phyloP scores from a whole-genome alignment of 164 flowering plant genomes.

The grape (Vitis vinifera) region DNA sequence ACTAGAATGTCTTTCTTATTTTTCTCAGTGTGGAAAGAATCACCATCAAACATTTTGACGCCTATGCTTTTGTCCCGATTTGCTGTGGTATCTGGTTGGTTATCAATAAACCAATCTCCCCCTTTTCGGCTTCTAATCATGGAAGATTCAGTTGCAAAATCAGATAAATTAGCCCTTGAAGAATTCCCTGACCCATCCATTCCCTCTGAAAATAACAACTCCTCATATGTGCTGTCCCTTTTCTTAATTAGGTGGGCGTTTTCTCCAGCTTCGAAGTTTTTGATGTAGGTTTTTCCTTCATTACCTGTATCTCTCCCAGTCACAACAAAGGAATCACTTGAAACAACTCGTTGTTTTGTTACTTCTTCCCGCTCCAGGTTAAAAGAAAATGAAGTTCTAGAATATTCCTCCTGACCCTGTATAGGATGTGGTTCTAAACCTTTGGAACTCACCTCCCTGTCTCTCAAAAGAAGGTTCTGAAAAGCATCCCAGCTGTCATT shows the following conservation, averaged over 20 bases:
- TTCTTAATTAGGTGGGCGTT: slow-evolving; percentile 28
- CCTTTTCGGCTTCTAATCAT: slow-evolving; percentile 40
- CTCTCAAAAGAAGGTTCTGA: slow-evolving; percentile 71
- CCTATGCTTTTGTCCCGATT: slow-evolving; percentile 21
- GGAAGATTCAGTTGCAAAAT: slow-evolving; percentile 32
- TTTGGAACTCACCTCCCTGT: slow-evolving; percentile 32
- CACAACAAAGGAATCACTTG: slow-evolving; percentile 57
- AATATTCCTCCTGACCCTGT: slow-evolving; percentile 34
- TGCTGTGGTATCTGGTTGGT: slow-evolving; percentile 33
- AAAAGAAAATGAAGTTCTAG: slow-evolving; percentile 18
- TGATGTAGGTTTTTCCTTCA: slow-evolving; percentile 27
- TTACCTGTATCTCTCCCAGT: slow-evolving; percentile 26
- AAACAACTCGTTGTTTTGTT: slow-evolving; percentile 28
- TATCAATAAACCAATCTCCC: slow-evolving; percentile 61
- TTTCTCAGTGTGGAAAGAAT: slow-evolving; percentile 22
- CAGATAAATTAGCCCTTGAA: slow-evolving; percentile 25
- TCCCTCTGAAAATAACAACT: slow-evolving; percentile 44
- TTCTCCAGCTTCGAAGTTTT: slow-evolving; percentile 39
- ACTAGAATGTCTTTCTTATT: slow-evolving; percentile 34
- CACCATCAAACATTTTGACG: slow-evolving; percentile 34
- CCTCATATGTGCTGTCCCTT: slow-evolving; percentile 43
- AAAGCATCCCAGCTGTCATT: slow-evolving; percentile 70
- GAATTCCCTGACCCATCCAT: slow-evolving; percentile 23
- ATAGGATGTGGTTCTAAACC: slow-evolving; percentile 19
- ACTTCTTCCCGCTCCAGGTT: slow-evolving; percentile 34